Evolutionary conservation across 148 eudicot genomes (phyloP).

Genomic region (Cornus florida): DNA sequence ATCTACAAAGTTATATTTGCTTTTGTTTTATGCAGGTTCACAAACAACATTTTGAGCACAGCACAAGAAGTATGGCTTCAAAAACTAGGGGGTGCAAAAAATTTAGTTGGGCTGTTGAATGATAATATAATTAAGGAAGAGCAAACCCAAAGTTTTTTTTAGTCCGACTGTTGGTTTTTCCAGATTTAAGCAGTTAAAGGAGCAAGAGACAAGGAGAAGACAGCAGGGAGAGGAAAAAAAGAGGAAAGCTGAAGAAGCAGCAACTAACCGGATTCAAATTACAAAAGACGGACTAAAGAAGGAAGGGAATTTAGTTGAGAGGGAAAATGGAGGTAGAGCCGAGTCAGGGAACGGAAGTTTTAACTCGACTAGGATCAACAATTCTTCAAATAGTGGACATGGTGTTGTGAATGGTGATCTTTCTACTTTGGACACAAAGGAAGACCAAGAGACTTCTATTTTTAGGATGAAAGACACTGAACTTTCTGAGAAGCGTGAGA

Average conservation of each 20-base stretch:
- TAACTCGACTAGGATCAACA: constrained; percentile 17
- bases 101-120: constrained; percentile 47
- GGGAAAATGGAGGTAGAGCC: constrained; percentile 24
- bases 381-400: constrained; percentile 18
- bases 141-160: constrained; percentile 21
- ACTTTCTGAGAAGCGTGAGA: constrained; percentile 17
- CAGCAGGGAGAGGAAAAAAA: constrained; percentile 58
- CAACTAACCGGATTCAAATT: constrained; percentile 20
- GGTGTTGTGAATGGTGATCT: constrained; percentile 40
- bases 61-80: constrained; percentile 92
- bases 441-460: constrained; percentile 28
- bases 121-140: constrained; percentile 48
- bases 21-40: constrained; percentile 54
- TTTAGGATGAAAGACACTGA: constrained; percentile 24
- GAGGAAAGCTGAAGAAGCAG: constrained; percentile 41
- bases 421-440: constrained; percentile 27
- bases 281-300: constrained; percentile 29
- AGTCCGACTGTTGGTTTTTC: constrained; percentile 7
- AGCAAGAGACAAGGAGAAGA: constrained; percentile 78
- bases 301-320: constrained; percentile 27
- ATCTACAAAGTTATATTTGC: neutral
- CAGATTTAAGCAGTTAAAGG: constrained; percentile 88
- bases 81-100: constrained; percentile 75
- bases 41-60: constrained; percentile 90
- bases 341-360: constrained; percentile 21